Evolutionary conservation across 805 yeast species (phyloP), one percentile per base, ranked within the genome.

Genomic region (Kluyveromyces starmeri): DNA sequence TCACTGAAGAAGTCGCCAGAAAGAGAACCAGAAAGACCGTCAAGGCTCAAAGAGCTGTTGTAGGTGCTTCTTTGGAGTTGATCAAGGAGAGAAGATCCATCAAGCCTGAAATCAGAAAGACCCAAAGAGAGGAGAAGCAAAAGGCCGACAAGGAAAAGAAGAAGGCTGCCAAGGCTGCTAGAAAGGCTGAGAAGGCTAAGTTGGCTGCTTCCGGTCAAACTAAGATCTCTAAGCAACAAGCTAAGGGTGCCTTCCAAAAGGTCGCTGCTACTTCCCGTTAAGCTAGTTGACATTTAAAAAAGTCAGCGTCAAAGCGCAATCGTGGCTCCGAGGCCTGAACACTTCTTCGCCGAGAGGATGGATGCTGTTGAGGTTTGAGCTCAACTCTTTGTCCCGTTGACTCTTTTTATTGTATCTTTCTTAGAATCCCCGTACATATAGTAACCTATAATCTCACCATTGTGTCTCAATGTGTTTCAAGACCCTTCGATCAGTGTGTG

Each of bases 41-140:
- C 71, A 92, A 92, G 83, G 78, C 83, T 71, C 96, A 88, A 76
- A 92, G 98, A 80, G 96, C 95, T 51, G 81, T 92, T 66, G 97
- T 89, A 55, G 98, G 99, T 79, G 98, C 97, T 66, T 84, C 98
- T 62, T 75, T 92, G 60, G 98, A 92, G 55, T 80, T 86, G 66
- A 92, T 92, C 75, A 89, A 84, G 74, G 95, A 89, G 78, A 85
- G 94, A 81, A 86, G 96, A 75, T 63, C 83, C 59, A 72, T 75
- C 67, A 85, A 86, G 74, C 96, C 98, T 67, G 94, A 88, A 70
- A 88, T 80, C 64, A 92, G 96, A 79, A 83, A 86, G 78, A 96
- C 95, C 59, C 80, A 85, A 67, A 94, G 96, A 77, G 92, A 84
- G 48, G 82, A 76, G 66, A 85, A 92, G 70, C 72, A 77, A 61